Evolutionary conservation across 202 grass and related monocot genomes (phyloP), one percentile per base, ranked within the genome.

Genomic region (Cymbopogon flexuosus): DNA sequence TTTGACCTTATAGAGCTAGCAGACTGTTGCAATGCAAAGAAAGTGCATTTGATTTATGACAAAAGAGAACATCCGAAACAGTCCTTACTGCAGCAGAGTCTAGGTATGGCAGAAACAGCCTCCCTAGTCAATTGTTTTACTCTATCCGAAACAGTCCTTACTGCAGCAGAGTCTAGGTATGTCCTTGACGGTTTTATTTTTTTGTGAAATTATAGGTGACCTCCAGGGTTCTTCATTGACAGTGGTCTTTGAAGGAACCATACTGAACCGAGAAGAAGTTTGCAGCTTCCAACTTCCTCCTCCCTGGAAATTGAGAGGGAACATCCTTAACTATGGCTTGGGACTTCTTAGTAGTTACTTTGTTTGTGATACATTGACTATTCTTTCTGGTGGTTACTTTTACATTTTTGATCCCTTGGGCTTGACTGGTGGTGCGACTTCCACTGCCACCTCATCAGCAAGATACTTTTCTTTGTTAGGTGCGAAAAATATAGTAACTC

Each of bases 1-100:
- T 98, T 94, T 86, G 95, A 98, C 65, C 87, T 98, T 72, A 78
- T 94, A 80, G 95, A 98, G 87, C 86, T 98, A 84, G 95, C 95
- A 85, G 92, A 98, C 68, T 79, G 79, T 79, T 94, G 95, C 89
- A 94, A 86, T 54, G 86, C 95, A 81, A 98, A 93, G 69, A 98
- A 98, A 91, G 77, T 98, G 58, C 92, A 93, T 70, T 76, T 98
- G 27, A 93, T 98, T 62, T 94, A 98, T 91, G 95, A 98, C 79
- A 98, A 94, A 90, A 83, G 95, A 70, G 88, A 94, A 67, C 95
- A 98, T 88, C 86, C 92, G 33, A 89, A 91, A 62, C 92, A 94
- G 84, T 94, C 95, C 47, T 85, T 98, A 68, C 89, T 98, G 76
- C 90, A 98, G 76, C 95, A 98, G 60, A 98, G 69, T 86, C 85